phyloP scores from a whole-genome alignment of 2,329 filamentous ascomycete species.

The Talaromyces sp. region DNA sequence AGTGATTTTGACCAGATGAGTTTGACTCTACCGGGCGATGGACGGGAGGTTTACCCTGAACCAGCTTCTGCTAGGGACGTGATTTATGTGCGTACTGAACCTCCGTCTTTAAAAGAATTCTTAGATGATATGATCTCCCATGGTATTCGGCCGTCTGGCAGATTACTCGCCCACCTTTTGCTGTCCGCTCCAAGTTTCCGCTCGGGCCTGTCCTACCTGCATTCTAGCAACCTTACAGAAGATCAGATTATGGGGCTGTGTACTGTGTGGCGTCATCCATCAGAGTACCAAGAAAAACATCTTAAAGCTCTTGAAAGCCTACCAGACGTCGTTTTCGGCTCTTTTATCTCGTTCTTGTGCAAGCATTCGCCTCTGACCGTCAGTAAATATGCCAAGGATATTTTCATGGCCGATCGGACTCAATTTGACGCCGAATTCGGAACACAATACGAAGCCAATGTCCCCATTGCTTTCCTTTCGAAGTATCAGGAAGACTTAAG shows the following conservation, averaged over 20 bases:
- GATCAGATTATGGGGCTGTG: slow-evolving; percentile 35
- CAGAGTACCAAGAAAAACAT: slow-evolving; percentile 16
- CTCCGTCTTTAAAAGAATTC: slow-evolving; percentile 57
- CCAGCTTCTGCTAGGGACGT: slow-evolving; percentile 60
- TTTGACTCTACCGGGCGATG: slow-evolving; percentile 57
- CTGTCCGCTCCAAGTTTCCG: slow-evolving; percentile 43
- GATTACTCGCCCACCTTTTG: slow-evolving; percentile 56
- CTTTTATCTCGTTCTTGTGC: slow-evolving; percentile 49
- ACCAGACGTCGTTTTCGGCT: slow-evolving; percentile 44
- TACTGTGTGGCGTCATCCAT: slow-evolving; percentile 22
- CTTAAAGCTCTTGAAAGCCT: slow-evolving; percentile 30
- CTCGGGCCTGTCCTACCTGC: slow-evolving; percentile 48
- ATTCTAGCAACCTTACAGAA: slow-evolving; percentile 37
- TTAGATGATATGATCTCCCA: slow-evolving; percentile 53
- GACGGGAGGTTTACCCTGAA: slow-evolving; percentile 56
- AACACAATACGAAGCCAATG: slow-evolving; percentile 4
- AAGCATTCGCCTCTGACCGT: slow-evolving; percentile 27
- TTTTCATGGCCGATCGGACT: slow-evolving; percentile 2
- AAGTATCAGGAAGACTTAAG: slow-evolving; percentile 12
- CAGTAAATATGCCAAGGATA: slow-evolving; percentile 13
- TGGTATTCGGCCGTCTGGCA: slow-evolving; percentile 46
- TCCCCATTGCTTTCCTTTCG: slow-evolving; percentile 21
- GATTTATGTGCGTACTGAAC: slow-evolving; percentile 58
- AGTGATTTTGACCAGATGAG: slow-evolving; percentile 25
- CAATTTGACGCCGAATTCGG: neutral